Evolutionary conservation across 148 eudicot genomes (phyloP).

Genomic region (Simmondsia chinensis): DNA sequence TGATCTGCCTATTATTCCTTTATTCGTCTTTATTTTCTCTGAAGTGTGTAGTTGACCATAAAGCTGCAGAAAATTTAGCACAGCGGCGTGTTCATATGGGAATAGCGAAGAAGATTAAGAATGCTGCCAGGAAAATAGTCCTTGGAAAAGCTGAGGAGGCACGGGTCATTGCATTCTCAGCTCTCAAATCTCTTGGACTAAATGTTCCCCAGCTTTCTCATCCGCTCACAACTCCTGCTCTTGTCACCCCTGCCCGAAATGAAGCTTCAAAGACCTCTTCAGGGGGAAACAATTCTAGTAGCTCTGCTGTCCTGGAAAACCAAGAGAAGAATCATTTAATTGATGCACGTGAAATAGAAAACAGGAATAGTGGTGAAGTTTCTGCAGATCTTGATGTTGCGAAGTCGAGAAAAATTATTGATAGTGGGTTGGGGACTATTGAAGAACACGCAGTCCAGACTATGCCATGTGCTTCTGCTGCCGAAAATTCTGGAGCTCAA

Average conservation of each 20-base stretch:
- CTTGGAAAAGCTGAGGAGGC: slow-evolving; percentile 99
- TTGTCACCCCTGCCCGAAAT: slow-evolving; percentile 18
- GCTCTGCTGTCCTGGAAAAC: slow-evolving; percentile 21
- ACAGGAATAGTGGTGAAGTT: slow-evolving; percentile 8
- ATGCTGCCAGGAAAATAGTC: slow-evolving; percentile 89
- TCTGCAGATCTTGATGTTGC: slow-evolving; percentile 20
- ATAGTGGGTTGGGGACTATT: slow-evolving; percentile 16
- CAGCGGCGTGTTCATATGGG: slow-evolving; percentile 78
- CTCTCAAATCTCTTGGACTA: slow-evolving; percentile 92
- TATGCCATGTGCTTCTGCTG: slow-evolving; percentile 8
- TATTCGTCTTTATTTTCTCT: too few species aligned
- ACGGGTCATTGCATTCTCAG: slow-evolving; percentile 83
- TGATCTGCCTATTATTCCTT: too few species aligned
- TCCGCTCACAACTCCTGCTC: slow-evolving; percentile 27
- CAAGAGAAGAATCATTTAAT: slow-evolving; percentile 16
- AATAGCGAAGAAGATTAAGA: slow-evolving; percentile 88
- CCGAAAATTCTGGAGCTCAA: slow-evolving; percentile 16
- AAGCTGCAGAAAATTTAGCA: slow-evolving; percentile 38
- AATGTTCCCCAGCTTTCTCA: slow-evolving; percentile 59
- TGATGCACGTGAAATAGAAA: slow-evolving; percentile 11
- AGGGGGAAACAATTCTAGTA: slow-evolving; percentile 37
- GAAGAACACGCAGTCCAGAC: slow-evolving; percentile 18
- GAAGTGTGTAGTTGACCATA: not conserved
- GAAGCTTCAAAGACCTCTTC: slow-evolving; percentile 35
- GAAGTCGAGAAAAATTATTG: slow-evolving; percentile 16